Percentiles rank a stretch among this genome's conserved stretches.
Conservation (phyloP, 2,329 filamentous ascomycete genomes). For the Boeremia exigua region DNA sequence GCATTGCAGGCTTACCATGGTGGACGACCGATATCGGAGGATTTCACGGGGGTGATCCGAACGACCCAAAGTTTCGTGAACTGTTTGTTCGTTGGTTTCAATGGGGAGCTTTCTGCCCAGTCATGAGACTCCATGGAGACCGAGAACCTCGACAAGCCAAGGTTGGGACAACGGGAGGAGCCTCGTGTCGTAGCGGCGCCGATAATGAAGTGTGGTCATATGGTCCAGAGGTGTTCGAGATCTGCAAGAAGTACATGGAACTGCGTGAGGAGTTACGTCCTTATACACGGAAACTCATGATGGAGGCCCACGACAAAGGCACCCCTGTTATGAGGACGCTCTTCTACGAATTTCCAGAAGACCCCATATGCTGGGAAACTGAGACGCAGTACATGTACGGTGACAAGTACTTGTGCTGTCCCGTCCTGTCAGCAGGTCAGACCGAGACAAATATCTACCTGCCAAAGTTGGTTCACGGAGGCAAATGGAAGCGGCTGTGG, state of each 20-base stretch:
- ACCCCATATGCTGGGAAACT: slow-evolving; percentile 61
- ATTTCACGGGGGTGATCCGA: slow-evolving; percentile 69
- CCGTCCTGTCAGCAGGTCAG: slow-evolving; percentile 60
- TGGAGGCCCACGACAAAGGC: slow-evolving; percentile 64
- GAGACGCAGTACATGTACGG: slow-evolving; percentile 71
- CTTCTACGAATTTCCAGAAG: slow-evolving; percentile 69
- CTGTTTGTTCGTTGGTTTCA: slow-evolving; percentile 73
- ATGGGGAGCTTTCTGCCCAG: slow-evolving; percentile 71
- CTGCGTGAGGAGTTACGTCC: slow-evolving; percentile 64
- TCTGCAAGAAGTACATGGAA: slow-evolving; percentile 65
- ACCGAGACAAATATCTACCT: slow-evolving; percentile 59
- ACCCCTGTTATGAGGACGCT: slow-evolving; percentile 66
- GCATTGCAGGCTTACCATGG: slow-evolving; percentile 68
- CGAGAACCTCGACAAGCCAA: slow-evolving; percentile 64
- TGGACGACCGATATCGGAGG: slow-evolving; percentile 76
- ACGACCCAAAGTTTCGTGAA: slow-evolving; percentile 64
- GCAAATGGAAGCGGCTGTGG: slow-evolving; percentile 54
- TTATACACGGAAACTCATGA: slow-evolving; percentile 66
- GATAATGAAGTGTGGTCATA: slow-evolving; percentile 72
- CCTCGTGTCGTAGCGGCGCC: slow-evolving; percentile 55
- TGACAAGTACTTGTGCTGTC: slow-evolving; percentile 63
- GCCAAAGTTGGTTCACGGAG: slow-evolving; percentile 45
- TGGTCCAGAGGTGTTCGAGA: slow-evolving; percentile 64
- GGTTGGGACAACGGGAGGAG: slow-evolving; percentile 46
- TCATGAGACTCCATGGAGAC: slow-evolving; percentile 71